Conservation (phyloP, 345 rosid genomes). For the Draba incana region DNA sequence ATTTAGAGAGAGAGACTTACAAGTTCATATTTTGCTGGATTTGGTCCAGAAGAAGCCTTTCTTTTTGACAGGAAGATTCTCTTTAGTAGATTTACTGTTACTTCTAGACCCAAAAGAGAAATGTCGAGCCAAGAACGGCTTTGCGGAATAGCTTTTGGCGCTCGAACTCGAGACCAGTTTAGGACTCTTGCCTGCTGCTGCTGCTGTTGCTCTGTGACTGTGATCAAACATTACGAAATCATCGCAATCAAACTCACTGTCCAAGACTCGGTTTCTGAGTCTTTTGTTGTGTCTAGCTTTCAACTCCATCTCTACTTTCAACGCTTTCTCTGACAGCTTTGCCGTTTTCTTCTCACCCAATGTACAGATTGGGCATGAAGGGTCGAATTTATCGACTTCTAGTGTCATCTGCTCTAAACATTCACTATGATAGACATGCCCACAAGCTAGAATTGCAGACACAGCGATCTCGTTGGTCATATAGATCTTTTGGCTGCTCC, state of each 20-base stretch:
- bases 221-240: conserved; percentile 49
- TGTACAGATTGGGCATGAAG: conserved; percentile 92
- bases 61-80: conserved; percentile 58
- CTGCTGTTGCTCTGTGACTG: conserved; percentile 39
- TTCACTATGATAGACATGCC: conserved; percentile 97
- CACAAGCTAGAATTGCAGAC: conserved; percentile 80
- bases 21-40: conserved; percentile 71
- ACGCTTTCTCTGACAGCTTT: conserved; percentile 77
- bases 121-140: conserved; percentile 74
- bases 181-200: conserved; percentile 53
- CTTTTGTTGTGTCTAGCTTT: conserved; percentile 66
- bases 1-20: conserved; percentile 9
- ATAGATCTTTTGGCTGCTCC: conserved; percentile 77
- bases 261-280: conserved; percentile 68
- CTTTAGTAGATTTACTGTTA: conserved; percentile 50
- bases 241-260: conserved; percentile 61
- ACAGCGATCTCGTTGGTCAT: conserved; percentile 65
- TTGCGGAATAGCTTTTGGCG: conserved; percentile 54
- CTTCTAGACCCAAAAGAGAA: conserved; percentile 82
- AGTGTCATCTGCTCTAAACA: conserved; percentile 91
- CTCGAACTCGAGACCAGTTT: conserved; percentile 68
- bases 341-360: conserved; percentile 74
- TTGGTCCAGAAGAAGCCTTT: conserved; percentile 91
- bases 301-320: conserved; percentile 74
- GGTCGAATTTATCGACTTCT: conserved; percentile 82